Conservation (phyloP, 257 asterid genomes). For the Salvia splendens region DNA sequence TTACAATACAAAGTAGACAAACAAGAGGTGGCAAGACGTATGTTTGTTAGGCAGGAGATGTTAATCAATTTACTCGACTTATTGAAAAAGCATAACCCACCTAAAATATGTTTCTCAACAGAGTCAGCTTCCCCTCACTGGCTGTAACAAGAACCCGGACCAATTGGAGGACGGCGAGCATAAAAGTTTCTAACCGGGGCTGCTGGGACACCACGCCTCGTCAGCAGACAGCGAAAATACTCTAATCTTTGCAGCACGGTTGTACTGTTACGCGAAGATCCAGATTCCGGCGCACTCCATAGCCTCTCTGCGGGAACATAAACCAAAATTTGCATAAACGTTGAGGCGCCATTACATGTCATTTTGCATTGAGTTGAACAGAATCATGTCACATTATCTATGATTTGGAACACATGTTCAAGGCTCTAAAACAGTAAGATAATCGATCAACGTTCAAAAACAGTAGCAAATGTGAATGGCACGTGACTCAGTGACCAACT, state of each 20-base stretch:
- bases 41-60: background rate
- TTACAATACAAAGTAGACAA: slow-evolving; percentile 12
- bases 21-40: slow-evolving; percentile 3
- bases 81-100: too few relatives aligned
- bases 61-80: background rate
- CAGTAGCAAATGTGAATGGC: slow-evolving; percentile 5
- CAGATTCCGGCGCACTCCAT: slow-evolving; percentile 61
- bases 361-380: background rate
- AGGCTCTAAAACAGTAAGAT: background rate
- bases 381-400: background rate
- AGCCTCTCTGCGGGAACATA: slow-evolving; percentile 57
- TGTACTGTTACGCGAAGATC: slow-evolving; percentile 33
- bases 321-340: slow-evolving; percentile 8
- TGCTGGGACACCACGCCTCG: slow-evolving; percentile 82
- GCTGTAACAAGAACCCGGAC: slow-evolving; percentile 78
- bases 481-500: background rate
- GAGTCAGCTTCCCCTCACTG: slow-evolving; percentile 43
- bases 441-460: background rate
- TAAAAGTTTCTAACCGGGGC: slow-evolving; percentile 67
- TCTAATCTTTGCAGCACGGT: slow-evolving; percentile 60
- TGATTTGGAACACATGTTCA: background rate
- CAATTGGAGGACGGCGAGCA: slow-evolving; percentile 66
- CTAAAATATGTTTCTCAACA: background rate
- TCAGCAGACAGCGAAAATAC: slow-evolving; percentile 79
- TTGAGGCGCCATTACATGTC: background rate